A percentile compares a stretch with the other conserved stretches of the same genome.
These are phyloP conservation scores for Rachicladosporium sp. DNA, from an alignment of 2,329 filamentous ascomycete genomes.

Conservation along the genomic window DNA sequence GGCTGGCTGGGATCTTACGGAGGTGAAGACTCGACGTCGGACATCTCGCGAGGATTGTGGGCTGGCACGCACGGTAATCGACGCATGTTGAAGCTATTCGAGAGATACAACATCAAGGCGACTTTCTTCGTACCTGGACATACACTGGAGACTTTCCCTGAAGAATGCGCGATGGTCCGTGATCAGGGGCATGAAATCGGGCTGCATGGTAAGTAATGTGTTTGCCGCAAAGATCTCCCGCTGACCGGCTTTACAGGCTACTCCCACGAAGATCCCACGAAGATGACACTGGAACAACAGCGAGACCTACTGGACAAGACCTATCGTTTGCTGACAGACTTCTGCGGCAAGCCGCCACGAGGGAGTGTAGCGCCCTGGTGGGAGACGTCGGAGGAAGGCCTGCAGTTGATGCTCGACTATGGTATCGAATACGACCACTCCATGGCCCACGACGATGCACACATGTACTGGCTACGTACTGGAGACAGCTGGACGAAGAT, in stretches of 20 bases:
- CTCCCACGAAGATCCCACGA: slow-evolving; percentile 57
- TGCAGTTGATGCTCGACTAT: slow-evolving; percentile 50
- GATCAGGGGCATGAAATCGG: slow-evolving; percentile 54
- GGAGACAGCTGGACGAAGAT: slow-evolving; percentile 56
- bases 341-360: slow-evolving; percentile 55
- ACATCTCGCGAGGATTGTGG: slow-evolving; percentile 56
- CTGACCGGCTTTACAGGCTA: slow-evolving; percentile 32
- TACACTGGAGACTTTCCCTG: slow-evolving; percentile 50
- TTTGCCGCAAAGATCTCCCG: neutral
- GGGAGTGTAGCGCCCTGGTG: slow-evolving; percentile 62
- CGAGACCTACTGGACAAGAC: slow-evolving; percentile 61
- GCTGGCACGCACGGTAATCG: slow-evolving; percentile 53
- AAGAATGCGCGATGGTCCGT: slow-evolving; percentile 47
- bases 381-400: slow-evolving; percentile 57
- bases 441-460: slow-evolving; percentile 52
- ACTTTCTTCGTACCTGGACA: slow-evolving; percentile 53
- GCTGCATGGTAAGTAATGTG: slow-evolving; percentile 37
- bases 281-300: slow-evolving; percentile 63
- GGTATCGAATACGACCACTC: slow-evolving; percentile 58
- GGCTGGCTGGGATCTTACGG: slow-evolving; percentile 66
- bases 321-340: slow-evolving; percentile 55
- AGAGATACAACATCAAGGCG: slow-evolving; percentile 57
- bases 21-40: slow-evolving; percentile 56
- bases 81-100: slow-evolving; percentile 56
- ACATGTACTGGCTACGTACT: slow-evolving; percentile 49